phyloP scores from a whole-genome alignment of 2,329 filamentous ascomycete genomes.

The Aspergillus alliaceus region DNA sequence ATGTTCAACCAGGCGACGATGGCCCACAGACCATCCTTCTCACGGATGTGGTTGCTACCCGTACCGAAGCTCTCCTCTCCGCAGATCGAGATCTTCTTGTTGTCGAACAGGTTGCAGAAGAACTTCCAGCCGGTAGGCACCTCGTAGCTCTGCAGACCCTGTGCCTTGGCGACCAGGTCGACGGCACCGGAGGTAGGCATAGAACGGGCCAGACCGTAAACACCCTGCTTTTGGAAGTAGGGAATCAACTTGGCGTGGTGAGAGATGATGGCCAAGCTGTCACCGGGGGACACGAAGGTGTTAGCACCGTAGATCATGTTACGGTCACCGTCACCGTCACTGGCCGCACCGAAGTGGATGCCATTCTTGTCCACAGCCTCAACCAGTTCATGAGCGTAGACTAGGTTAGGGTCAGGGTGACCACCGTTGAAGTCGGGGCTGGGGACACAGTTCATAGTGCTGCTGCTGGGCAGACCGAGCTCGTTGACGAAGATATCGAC shows the following conservation, averaged over 20 bases:
- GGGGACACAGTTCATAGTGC: conserved; percentile 88
- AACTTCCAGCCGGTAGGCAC: conserved; percentile 99
- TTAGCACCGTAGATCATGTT: conserved; percentile 99
- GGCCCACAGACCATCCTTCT: conserved; percentile 98
- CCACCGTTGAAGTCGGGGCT: conserved; percentile 95
- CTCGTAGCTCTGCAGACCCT: conserved; percentile 89
- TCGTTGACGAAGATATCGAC: conserved; percentile 93
- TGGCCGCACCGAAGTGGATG: conserved; percentile 94
- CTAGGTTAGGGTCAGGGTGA: conserved; percentile 96
- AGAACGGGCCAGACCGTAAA: conserved; percentile 90
- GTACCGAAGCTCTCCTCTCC: conserved; percentile 98
- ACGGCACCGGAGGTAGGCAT: conserved; percentile 98
- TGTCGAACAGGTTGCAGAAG: conserved; percentile 94
- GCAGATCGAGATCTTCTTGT: conserved; percentile 95
- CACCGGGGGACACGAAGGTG: conserved; percentile 92
- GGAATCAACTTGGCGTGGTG: conserved; percentile 96
- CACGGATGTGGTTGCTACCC: conserved; percentile 96
- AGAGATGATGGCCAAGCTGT: conserved; percentile 96
- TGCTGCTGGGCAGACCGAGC: conserved; percentile 74
- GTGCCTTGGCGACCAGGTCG: conserved; percentile 92
- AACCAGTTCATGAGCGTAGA: conserved; percentile 92
- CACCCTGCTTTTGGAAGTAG: conserved; percentile 96
- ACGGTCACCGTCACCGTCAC: conserved; percentile 94
- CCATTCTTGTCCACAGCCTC: conserved; percentile 87
- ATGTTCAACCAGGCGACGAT: conserved; percentile 98